Evolutionary conservation across 768 basidiomycete species (phyloP).

Genomic region (Lactarius evosmus): DNA sequence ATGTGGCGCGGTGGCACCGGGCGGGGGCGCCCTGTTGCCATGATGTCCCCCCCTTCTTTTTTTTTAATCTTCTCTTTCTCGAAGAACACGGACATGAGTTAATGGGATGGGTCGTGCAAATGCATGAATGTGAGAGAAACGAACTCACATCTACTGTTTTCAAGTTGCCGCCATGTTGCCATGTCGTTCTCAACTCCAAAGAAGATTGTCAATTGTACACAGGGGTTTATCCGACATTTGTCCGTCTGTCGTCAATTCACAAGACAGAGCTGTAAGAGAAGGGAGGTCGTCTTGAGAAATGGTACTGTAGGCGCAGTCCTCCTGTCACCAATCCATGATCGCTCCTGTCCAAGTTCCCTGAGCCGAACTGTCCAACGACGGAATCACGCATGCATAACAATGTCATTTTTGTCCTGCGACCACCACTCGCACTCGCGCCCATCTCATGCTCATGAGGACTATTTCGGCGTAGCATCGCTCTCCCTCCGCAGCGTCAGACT

Average conservation of each 20-base stretch:
- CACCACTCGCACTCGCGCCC: not conserved
- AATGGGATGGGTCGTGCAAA: not conserved
- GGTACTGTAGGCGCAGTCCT: not conserved
- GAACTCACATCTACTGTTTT: not conserved
- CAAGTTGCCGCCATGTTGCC: not conserved
- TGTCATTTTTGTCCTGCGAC: not conserved
- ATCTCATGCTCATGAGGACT: slow-evolving; percentile 9
- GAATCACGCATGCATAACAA: not conserved
- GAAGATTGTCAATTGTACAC: not conserved
- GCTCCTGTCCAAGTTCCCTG: not conserved
- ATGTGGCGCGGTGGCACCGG: not conserved
- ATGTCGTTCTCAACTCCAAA: not conserved
- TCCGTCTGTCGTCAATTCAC: not conserved
- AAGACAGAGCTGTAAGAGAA: no score
- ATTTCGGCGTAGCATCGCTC: slow-evolving; percentile 10
- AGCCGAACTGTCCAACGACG: not conserved
- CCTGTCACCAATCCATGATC: not conserved
- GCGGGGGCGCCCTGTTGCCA: not conserved
- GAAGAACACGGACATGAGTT: not conserved
- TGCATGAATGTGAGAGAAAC: not conserved
- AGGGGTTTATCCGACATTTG: no score
- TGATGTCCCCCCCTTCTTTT: not conserved
- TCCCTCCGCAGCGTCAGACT: slow-evolving; percentile 26
- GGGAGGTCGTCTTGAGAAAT: not conserved
- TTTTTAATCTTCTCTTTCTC: no score